Conservation (phyloP, 2,329 filamentous ascomycete species). For the Fusarium irregulare region DNA sequence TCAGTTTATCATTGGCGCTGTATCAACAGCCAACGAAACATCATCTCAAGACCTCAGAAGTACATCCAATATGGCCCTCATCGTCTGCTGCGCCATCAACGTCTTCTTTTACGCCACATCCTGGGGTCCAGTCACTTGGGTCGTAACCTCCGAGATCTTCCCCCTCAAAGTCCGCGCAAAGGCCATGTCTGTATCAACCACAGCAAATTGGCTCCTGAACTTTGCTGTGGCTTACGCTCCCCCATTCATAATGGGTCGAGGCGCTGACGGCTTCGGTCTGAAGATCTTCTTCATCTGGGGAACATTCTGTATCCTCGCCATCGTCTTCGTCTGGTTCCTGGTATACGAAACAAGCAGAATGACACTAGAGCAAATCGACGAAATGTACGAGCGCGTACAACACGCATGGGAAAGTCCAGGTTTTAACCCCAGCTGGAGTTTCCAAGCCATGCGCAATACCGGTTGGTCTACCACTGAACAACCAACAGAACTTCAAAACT, state of each 20-base stretch:
- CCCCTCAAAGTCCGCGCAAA: constrained; percentile 78
- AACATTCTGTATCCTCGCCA: constrained; percentile 76
- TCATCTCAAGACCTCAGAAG: constrained; percentile 51
- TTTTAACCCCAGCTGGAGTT: constrained; percentile 77
- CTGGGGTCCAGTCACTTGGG: constrained; percentile 82
- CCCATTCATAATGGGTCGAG: constrained; percentile 76
- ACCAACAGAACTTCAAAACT: constrained; percentile 51
- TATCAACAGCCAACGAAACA: constrained; percentile 60
- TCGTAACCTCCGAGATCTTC: constrained; percentile 77
- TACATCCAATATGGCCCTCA: constrained; percentile 67
- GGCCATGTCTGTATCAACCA: constrained; percentile 79
- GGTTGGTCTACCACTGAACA: constrained; percentile 65
- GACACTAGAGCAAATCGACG: constrained; percentile 81
- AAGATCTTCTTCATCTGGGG: constrained; percentile 88
- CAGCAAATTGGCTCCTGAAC: constrained; percentile 82
- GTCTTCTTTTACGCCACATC: constrained; percentile 84
- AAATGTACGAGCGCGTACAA: constrained; percentile 78
- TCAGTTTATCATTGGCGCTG: constrained; percentile 72
- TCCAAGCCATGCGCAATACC: constrained; percentile 72
- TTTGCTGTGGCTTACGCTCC: constrained; percentile 87
- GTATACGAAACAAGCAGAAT: constrained; percentile 83
- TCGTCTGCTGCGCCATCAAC: constrained; percentile 74
- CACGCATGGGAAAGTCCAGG: constrained; percentile 76
- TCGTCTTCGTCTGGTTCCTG: constrained; percentile 79
- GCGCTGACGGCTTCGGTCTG: constrained; percentile 75